Evolutionary conservation across 202 grass and related monocot genomes (phyloP), one percentile per base, ranked within the genome.

Genomic region (Hordeum pubiflorum): DNA sequence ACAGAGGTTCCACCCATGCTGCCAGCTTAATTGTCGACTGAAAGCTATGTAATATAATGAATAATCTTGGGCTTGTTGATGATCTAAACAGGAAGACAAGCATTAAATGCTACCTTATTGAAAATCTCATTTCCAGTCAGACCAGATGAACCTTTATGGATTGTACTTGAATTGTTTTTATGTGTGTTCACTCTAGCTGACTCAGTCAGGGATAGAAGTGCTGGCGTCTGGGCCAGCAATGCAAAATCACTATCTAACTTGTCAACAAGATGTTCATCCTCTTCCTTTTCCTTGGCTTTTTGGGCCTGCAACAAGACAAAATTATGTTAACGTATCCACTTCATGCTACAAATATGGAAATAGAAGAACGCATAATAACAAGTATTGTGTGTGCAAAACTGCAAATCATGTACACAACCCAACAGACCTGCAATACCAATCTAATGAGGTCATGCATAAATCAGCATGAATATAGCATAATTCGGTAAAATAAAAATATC

Each of bases 241-340:
- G 78, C 82, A 39, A 98, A 98, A 24, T 94, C 90, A 78, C 78
- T 79, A 76, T 98, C 95, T 46, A 94, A 79, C 76, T 93, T 98
- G 76, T 92, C 76, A 50, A 94, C 85, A 40, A 98, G 80, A 83
- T 86, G 90, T 72, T 93, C 95, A 46, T 93, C 86, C 70, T 91
- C 90, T 89, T 98, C 92, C 80, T 80, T 94, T 40, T 88, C 90
- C 86, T 88, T 93, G 50, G 88, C 92, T 32, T 93, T 98, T 93
- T 98, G 86, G 62, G 92, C 95, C 92, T 98, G 75, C 31, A 80
- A 82, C 38, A 69, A 83, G 12, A 76, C 20, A 4, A 87, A 54
- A 62, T 76, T 60, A 15, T 52, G 39, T 83, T 84, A 55, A 77
- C 54, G 0, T 69, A 48, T 23, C 48, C 29, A 61, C 17, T 74